A percentile compares a stretch with the other conserved stretches of the same genome.
Conservation (phyloP, 1,139 yeast genomes). For the Geotrichum candidum region DNA sequence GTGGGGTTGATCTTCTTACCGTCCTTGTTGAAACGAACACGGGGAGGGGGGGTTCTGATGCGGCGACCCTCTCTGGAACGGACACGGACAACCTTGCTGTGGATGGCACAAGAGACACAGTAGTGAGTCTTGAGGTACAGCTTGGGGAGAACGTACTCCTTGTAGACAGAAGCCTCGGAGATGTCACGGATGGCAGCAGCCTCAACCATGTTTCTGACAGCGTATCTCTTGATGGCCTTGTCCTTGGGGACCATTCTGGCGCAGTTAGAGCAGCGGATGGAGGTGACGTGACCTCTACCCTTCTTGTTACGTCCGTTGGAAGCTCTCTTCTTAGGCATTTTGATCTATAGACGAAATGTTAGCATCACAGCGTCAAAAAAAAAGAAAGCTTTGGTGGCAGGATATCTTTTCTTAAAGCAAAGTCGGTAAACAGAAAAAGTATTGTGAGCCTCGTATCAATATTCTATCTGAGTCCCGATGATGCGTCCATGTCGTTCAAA, state of each 20-base stretch:
- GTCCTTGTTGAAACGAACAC: slow-evolving; percentile 97
- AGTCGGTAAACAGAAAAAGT: not conserved
- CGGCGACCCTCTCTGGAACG: slow-evolving; percentile 99
- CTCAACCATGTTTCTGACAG: slow-evolving; percentile 99
- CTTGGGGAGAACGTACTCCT: slow-evolving; percentile 99
- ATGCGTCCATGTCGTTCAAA: not conserved
- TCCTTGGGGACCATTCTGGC: slow-evolving; percentile 99
- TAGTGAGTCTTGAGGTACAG: slow-evolving; percentile 99
- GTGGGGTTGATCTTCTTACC: slow-evolving; percentile 91
- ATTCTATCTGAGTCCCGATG: not conserved
- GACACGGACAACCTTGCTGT: slow-evolving; percentile 99
- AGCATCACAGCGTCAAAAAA: not conserved
- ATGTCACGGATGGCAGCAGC: slow-evolving; percentile 99
- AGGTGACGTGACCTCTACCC: slow-evolving; percentile 99
- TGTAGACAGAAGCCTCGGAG: slow-evolving; percentile 98
- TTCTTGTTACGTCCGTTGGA: slow-evolving; percentile 99
- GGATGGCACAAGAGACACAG: slow-evolving; percentile 99
- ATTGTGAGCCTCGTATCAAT: not conserved
- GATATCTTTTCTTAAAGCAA: not conserved
- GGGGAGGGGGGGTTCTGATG: slow-evolving; percentile 97
- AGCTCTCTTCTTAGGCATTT: slow-evolving; percentile 99
- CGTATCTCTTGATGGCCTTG: slow-evolving; percentile 99
- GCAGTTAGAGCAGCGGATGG: slow-evolving; percentile 99
- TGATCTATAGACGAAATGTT: slow-evolving; percentile 28
- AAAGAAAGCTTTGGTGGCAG: not conserved